Conservation (phyloP, 257 asterid genomes). For the Catharanthus roseus region DNA sequence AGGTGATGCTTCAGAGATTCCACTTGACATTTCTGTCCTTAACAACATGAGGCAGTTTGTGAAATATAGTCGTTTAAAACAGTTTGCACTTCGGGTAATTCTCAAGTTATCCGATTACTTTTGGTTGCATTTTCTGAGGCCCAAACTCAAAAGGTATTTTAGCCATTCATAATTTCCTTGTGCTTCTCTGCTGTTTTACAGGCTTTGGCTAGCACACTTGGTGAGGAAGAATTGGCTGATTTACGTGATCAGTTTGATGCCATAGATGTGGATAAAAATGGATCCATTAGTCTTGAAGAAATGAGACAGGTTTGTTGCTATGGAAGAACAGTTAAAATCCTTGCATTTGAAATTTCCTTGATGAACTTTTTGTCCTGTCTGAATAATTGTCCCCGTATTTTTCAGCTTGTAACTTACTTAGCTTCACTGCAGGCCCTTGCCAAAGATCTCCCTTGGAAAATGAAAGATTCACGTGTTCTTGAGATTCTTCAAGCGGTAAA, state of each 20-base stretch:
- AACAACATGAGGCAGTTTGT: slow-evolving; percentile 94
- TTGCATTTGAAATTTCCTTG: neutral
- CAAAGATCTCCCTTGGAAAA: slow-evolving; percentile 96
- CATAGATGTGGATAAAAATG: slow-evolving; percentile 92
- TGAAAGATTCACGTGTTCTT: slow-evolving; percentile 86
- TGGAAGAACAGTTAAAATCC: too few relatives aligned
- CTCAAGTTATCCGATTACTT: slow-evolving; percentile 2
- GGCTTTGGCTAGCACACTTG: slow-evolving; percentile 97
- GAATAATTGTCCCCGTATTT: neutral
- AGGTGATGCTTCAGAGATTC: slow-evolving; percentile 97
- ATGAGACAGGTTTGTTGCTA: slow-evolving; percentile 88
- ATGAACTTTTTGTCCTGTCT: neutral
- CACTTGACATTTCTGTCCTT: slow-evolving; percentile 87
- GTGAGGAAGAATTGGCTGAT: slow-evolving; percentile 82
- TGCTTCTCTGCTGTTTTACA: slow-evolving; percentile 19
- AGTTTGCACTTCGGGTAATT: slow-evolving; percentile 91
- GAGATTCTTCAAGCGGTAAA: slow-evolving; percentile 98
- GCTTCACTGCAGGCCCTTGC: slow-evolving; percentile 68
- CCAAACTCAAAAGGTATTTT: neutral
- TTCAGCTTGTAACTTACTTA: slow-evolving; percentile 1
- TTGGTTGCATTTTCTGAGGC: neutral
- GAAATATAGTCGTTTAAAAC: slow-evolving; percentile 80
- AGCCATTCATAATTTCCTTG: neutral
- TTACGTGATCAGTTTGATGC: slow-evolving; percentile 93
- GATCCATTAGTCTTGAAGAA: slow-evolving; percentile 93